Conservation (phyloP, 345 rosid genomes). For the Ceriops decandra region DNA sequence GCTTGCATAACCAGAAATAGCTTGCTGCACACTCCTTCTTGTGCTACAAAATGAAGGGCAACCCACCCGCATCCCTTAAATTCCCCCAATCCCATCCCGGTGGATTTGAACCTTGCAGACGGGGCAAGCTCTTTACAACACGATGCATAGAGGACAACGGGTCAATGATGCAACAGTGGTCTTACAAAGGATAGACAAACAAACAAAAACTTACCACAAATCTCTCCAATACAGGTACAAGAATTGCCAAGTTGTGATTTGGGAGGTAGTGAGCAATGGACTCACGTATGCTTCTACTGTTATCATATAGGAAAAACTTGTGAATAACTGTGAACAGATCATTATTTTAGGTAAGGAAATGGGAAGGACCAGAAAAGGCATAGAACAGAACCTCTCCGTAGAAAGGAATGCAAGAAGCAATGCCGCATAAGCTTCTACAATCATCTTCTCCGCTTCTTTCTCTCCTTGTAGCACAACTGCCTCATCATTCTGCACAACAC, state of each 20-base stretch:
- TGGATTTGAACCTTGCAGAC: too few species aligned
- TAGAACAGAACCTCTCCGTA: constrained; percentile 64
- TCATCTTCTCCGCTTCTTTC: constrained; percentile 98
- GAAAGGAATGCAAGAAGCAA: constrained; percentile 95
- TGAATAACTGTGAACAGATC: neutral
- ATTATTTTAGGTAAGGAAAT: neutral
- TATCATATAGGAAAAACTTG: constrained; percentile 14
- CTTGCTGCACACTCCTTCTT: too few species aligned
- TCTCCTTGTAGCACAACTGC: constrained; percentile 79
- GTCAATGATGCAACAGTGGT: neutral
- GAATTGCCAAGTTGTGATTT: constrained; percentile 48
- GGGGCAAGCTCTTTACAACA: too few species aligned
- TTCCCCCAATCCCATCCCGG: too few species aligned
- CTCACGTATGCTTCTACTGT: constrained; percentile 71
- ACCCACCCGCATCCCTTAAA: too few species aligned
- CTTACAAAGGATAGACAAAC: constrained; percentile 3
- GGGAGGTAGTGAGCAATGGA: constrained; percentile 81
- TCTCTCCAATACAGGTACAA: constrained; percentile 95
- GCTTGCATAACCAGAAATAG: too few species aligned
- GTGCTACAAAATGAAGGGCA: too few species aligned
- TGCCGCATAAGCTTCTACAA: constrained; percentile 95
- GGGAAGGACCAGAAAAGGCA: neutral
- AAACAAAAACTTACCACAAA: constrained; percentile 72
- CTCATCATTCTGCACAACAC: constrained; percentile 54
- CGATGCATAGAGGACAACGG: neutral